These are phyloP conservation scores for Toxoplasma gondii DNA, from an alignment of 169 alveolate genomes.

Conservation along the genomic window DNA sequence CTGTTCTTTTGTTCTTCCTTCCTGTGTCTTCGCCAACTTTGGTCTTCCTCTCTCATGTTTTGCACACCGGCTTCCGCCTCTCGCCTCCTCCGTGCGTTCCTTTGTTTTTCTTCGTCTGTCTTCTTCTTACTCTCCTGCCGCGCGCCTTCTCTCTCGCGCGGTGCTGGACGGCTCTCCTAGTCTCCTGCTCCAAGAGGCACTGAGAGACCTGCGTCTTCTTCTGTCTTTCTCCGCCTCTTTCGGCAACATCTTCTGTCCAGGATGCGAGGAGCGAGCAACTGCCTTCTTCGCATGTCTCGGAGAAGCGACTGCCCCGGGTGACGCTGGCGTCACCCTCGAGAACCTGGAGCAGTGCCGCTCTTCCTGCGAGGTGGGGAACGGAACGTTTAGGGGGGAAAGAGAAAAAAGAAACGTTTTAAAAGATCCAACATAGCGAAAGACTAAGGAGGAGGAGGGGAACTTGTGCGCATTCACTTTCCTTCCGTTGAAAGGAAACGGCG, in stretches of 20 bases:
- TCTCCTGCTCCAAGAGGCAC: no score
- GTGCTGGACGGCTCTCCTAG: no score
- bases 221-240: no score
- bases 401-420: neutral
- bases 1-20: neutral
- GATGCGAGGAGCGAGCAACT: neutral
- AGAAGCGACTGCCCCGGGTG: neutral
- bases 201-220: no score
- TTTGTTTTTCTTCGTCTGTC: neutral
- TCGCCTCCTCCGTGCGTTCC: no score
- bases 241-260: neutral
- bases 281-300: neutral
- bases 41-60: no score
- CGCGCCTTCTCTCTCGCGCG: no score
- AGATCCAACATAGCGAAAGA: neutral
- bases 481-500: no score
- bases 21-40: neutral
- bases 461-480: no score
- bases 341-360: neutral
- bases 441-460: neutral
- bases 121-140: no score
- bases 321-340: neutral
- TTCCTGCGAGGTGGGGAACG: neutral
- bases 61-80: no score
- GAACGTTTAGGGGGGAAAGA: neutral